Conservation (phyloP, 2,329 filamentous ascomycete genomes). For the Harringtonia lauricola region DNA sequence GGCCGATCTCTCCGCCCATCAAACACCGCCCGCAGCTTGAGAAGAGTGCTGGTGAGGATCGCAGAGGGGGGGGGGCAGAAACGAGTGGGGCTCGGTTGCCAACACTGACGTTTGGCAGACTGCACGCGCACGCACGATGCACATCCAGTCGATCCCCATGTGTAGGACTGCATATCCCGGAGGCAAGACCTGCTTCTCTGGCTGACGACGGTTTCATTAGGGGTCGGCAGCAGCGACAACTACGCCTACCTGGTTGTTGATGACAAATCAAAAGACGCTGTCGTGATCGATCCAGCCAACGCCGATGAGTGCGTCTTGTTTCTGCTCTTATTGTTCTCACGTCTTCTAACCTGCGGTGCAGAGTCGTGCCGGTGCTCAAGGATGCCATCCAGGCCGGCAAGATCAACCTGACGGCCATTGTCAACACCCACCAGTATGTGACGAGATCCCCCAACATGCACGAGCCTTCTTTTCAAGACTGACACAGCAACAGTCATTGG, state of each 20-base stretch:
- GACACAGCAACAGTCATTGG: conserved; percentile 55
- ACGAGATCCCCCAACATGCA: background rate
- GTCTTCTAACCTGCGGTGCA: conserved; percentile 18
- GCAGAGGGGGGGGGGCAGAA: no score
- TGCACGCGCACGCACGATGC: conserved; percentile 52
- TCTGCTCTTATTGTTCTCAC: background rate
- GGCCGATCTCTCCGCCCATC: conserved; percentile 1
- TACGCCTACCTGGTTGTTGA: conserved; percentile 77
- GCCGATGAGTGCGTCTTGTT: conserved; percentile 55
- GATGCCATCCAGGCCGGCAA: conserved; percentile 58
- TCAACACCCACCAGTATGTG: conserved; percentile 95
- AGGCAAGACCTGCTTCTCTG: background rate
- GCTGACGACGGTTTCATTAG: conserved; percentile 27
- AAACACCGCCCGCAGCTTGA: background rate
- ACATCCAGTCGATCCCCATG: conserved; percentile 83
- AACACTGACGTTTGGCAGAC: no score
- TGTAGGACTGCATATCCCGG: no score
- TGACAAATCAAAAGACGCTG: conserved; percentile 65
- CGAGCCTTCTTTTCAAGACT: background rate
- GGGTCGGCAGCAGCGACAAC: conserved; percentile 69
- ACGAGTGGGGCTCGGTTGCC: no score
- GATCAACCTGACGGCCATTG: conserved; percentile 78
- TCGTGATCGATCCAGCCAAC: conserved; percentile 72
- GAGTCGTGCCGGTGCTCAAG: conserved; percentile 55
- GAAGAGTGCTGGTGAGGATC: no score